Evolutionary conservation across 164 flowering plant species (phyloP), one percentile per base, ranked within the genome.

Genomic region (Tetrastigma voinierianum): DNA sequence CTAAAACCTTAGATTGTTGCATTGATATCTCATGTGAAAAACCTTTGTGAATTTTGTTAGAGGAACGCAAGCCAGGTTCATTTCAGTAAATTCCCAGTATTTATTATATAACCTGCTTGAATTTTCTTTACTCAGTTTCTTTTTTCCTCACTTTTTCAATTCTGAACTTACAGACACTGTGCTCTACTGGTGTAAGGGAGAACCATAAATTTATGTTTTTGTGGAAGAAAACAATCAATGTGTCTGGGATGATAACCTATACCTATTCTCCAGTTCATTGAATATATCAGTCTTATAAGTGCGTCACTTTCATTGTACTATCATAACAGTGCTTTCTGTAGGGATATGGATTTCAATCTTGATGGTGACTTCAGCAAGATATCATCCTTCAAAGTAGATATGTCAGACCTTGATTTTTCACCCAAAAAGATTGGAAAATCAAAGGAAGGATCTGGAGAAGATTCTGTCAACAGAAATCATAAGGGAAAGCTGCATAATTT

Each of bases 351-450:
- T 76, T 94, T 94, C 57, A 66, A 78, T 72, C 80, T 94, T 72
- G 96, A 84, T 78, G 86, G 81, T 67, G 90, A 80, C 52, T 90
- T 94, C 74, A 78, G 74, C 52, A 91, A 91, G 75, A 66, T 91
- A 63, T 73, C 97, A 63, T 85, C 98, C 21, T 90, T 94, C 80
- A 91, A 86, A 53, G 68, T 94, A 46, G 95, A 88, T 78, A 82
- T 94, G 85, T 51, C 93, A 58, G 96, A 89, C 75, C 81, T 91
- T 72, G 97, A 90, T 80, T 86, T 91, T 71, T 84, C 95, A 40
- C 62, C 87, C 4, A 82, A 78, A 70, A 90, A 81, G 66, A 63
- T 66, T 67, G 72, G 70, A 62, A 86, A 82, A 65, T 18, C 81
- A 51, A 84, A 74, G 70, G 88, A 85, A 53, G 81, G 55, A 63